These are phyloP conservation scores for Begonia fuchsioides DNA, from an alignment of 306 rosid species.

Conservation along the genomic window DNA sequence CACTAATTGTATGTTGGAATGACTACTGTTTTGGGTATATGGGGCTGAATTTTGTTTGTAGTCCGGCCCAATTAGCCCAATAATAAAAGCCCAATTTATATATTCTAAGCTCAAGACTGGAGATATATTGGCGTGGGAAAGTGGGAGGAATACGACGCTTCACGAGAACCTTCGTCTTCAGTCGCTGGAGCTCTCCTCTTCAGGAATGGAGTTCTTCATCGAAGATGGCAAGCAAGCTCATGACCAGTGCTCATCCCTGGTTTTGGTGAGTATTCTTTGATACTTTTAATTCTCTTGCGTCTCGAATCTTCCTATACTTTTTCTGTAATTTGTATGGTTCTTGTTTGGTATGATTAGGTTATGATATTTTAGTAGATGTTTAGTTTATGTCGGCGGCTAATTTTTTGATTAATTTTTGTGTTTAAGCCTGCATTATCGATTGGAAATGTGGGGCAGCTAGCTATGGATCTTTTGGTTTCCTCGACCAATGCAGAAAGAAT, in stretches of 20 bases:
- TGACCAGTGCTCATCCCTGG: conserved; percentile 47
- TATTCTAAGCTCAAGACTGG: too few species aligned
- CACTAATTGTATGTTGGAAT: too few species aligned
- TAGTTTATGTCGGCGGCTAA: background rate
- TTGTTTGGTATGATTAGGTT: background rate
- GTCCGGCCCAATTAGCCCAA: too few species aligned
- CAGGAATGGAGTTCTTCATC: conserved; percentile 42
- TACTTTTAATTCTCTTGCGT: conserved; percentile 4
- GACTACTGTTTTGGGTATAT: too few species aligned
- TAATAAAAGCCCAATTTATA: too few species aligned
- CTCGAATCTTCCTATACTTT: background rate
- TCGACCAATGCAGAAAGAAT: conserved; percentile 53
- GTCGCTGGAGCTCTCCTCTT: background rate
- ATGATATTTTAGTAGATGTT: conserved; percentile 2
- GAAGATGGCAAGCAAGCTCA: conserved; percentile 40
- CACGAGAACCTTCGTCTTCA: background rate
- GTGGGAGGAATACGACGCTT: too few species aligned
- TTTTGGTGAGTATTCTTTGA: conserved; percentile 35
- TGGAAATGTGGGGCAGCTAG: conserved; percentile 87
- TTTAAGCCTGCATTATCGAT: conserved; percentile 75
- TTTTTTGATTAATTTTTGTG: conserved; percentile 1
- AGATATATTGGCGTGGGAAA: background rate
- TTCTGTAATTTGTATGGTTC: too few species aligned
- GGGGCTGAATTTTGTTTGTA: too few species aligned
- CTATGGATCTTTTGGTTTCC: conserved; percentile 61